phyloP scores from a whole-genome alignment of 2,329 filamentous ascomycete genomes.

The Aspergillus pseudoglaucus region DNA sequence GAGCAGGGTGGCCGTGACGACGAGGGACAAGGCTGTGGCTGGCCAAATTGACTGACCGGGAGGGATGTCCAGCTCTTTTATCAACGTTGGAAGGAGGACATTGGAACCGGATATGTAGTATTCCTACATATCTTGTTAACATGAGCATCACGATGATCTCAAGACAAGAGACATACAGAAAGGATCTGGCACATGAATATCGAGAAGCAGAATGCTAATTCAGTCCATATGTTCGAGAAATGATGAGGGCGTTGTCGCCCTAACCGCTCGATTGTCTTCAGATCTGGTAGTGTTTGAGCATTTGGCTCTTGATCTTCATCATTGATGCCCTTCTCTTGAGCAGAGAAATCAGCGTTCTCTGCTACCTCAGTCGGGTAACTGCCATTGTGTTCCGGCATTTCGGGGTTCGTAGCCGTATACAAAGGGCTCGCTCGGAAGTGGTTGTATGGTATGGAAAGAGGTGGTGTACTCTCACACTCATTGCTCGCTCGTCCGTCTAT shows the following conservation, averaged over 20 bases:
- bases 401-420: constrained; percentile 55
- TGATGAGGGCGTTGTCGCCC: constrained; percentile 55
- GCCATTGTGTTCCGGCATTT: not conserved
- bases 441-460: not conserved
- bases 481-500: not conserved
- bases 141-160: not conserved
- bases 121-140: constrained; percentile 42
- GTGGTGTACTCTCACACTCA: not conserved
- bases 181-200: constrained; percentile 59
- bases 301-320: not conserved
- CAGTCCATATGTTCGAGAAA: constrained; percentile 50
- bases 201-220: constrained; percentile 57
- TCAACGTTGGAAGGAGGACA: constrained; percentile 60
- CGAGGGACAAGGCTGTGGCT: constrained; percentile 46
- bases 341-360: not conserved
- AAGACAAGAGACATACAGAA: constrained; percentile 37
- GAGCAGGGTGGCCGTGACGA: constrained; percentile 43
- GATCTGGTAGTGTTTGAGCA: not conserved
- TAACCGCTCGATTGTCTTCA: constrained; percentile 46
- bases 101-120: constrained; percentile 73
- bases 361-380: not conserved
- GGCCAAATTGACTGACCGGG: constrained; percentile 55
- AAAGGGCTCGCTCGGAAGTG: constrained; percentile 34
- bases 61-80: constrained; percentile 58
- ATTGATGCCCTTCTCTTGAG: not conserved